These are phyloP conservation scores for Suillus brevipes DNA, from an alignment of 768 basidiomycete species.

Conservation along the genomic window DNA sequence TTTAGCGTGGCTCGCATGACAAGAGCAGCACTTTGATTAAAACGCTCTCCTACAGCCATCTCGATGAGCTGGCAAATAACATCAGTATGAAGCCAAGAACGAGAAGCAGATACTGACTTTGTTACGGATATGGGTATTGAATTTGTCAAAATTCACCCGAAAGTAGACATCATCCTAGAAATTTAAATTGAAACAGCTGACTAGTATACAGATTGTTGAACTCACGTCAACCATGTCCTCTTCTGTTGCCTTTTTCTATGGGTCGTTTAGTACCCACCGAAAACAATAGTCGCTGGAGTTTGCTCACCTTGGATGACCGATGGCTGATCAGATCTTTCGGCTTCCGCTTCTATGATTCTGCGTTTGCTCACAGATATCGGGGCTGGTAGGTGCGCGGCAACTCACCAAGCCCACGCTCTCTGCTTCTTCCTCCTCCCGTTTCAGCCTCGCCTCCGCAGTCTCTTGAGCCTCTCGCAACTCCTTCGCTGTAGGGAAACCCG, in stretches of 20 bases:
- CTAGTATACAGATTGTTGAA: slow-evolving; percentile 5
- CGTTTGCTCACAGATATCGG: slow-evolving; percentile 23
- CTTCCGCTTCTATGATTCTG: slow-evolving; percentile 58
- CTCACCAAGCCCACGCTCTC: slow-evolving; percentile 74
- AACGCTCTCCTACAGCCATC: slow-evolving; percentile 73
- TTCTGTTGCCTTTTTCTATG: slow-evolving; percentile 50
- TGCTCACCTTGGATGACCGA: slow-evolving; percentile 54
- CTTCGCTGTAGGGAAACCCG: slow-evolving; percentile 78
- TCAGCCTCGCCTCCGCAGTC: slow-evolving; percentile 59
- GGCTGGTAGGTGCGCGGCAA: slow-evolving; percentile 12
- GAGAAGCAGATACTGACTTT: slow-evolving; percentile 46
- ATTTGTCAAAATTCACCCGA: slow-evolving; percentile 86
- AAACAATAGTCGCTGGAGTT: slow-evolving; percentile 5
- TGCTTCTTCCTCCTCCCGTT: slow-evolving; percentile 70
- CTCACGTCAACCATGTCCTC: slow-evolving; percentile 71
- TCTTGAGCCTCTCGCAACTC: slow-evolving; percentile 74
- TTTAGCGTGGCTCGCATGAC: slow-evolving; percentile 74
- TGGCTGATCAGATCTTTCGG: slow-evolving; percentile 44
- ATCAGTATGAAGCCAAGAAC: slow-evolving; percentile 14
- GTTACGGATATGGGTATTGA: slow-evolving; percentile 86
- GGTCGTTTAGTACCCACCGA: slow-evolving; percentile 14
- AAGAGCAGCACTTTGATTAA: slow-evolving; percentile 69
- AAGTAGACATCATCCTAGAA: slow-evolving; percentile 71
- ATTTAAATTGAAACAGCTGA: neutral
- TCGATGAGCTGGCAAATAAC: slow-evolving; percentile 63